Evolutionary conservation across 352 stramenopile genomes (phyloP).

Genomic region (Phytophthora colocasiae): DNA sequence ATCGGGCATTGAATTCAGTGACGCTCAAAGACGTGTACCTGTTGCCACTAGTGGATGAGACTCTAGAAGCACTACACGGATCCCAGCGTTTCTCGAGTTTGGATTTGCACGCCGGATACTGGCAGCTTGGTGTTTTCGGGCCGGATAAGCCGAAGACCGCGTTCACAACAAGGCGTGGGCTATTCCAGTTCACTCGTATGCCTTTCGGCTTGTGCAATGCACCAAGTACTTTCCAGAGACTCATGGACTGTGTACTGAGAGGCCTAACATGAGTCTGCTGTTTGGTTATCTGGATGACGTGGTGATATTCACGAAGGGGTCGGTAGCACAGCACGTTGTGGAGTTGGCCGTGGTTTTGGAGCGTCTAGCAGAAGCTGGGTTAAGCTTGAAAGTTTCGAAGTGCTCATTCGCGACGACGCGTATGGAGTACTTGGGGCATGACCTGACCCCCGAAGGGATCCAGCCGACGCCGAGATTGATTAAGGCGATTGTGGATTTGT

Average conservation of each 20-base stretch:
- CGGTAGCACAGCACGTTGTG: constrained; percentile 20
- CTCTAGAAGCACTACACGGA: too few species aligned
- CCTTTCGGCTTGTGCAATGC: constrained; percentile 33
- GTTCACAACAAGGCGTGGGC: constrained; percentile 17
- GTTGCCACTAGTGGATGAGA: too few species aligned
- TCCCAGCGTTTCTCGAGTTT: too few species aligned
- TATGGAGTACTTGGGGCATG: constrained; percentile 37
- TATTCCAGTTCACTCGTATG: constrained; percentile 30
- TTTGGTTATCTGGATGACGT: constrained; percentile 39
- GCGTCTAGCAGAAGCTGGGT: constrained; percentile 1
- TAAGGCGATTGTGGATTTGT: constrained; percentile 7
- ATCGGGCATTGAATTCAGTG: constrained; percentile 19
- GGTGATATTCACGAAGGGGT: constrained; percentile 29
- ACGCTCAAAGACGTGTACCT: constrained; percentile 17
- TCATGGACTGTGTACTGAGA: constrained; percentile 35
- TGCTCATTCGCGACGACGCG: constrained; percentile 18
- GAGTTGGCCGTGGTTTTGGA: constrained; percentile 21
- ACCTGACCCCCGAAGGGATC: constrained; percentile 15
- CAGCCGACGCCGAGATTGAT: constrained; percentile 10
- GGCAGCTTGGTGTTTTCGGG: background rate
- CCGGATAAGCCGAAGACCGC: constrained; percentile 26
- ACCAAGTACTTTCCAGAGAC: constrained; percentile 28
- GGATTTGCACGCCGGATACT: too few species aligned
- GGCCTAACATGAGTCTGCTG: constrained; percentile 28
- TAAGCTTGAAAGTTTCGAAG: constrained; percentile 27